phyloP scores from a whole-genome alignment of 2,329 filamentous ascomycete species.

The Alternaria angustiovoidea region DNA sequence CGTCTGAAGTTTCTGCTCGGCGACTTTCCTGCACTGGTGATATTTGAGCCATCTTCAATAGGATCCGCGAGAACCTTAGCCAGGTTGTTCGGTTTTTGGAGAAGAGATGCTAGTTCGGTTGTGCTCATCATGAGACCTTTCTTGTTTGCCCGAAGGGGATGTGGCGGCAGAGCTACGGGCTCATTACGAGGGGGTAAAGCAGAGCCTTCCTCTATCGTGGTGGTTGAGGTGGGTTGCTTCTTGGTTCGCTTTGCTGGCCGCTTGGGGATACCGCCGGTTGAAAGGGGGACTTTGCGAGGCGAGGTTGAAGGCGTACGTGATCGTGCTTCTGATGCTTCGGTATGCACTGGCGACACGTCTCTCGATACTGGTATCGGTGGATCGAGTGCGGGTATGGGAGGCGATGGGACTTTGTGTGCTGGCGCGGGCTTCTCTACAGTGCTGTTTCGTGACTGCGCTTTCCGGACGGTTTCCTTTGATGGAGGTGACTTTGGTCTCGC shows the following conservation, averaged over 20 bases:
- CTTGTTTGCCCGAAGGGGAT: conserved; percentile 28
- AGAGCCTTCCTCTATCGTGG: conserved; percentile 1
- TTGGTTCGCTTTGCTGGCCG: conserved; percentile 19
- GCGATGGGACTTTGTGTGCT: conserved; percentile 5
- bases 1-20: conserved; percentile 35
- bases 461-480: conserved; percentile 3
- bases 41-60: conserved; percentile 30
- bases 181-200: conserved; percentile 14
- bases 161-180: conserved; percentile 26
- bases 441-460: conserved; percentile 9
- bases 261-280: conserved; percentile 41
- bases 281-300: conserved; percentile 27
- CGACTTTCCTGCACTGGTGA: conserved; percentile 5
- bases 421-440: conserved; percentile 2
- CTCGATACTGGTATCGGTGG: conserved; percentile 3
- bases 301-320: conserved; percentile 22
- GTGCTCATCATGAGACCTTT: conserved; percentile 38
- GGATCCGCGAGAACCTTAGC: conserved; percentile 28
- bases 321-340: conserved; percentile 9
- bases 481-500: neutral
- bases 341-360: conserved; percentile 14
- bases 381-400: conserved; percentile 1
- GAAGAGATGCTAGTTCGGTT: conserved; percentile 36
- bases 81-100: conserved; percentile 30
- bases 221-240: conserved; percentile 1